phyloP scores from a whole-genome alignment of 768 basidiomycete species.

The Mycena filopes region DNA sequence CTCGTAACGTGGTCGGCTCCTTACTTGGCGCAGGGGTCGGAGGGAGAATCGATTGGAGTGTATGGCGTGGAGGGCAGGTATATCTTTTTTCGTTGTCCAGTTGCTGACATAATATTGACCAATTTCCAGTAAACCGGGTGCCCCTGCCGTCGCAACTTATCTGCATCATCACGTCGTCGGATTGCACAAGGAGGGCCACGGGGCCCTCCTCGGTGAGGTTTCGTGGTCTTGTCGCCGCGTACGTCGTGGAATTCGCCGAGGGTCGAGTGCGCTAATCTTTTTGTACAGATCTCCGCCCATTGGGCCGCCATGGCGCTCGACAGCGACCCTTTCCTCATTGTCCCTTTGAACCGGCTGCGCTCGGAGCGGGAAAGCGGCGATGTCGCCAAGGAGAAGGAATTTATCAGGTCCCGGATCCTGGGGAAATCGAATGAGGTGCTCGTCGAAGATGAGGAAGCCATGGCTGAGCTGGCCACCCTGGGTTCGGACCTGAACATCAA shows the following conservation, averaged over 20 bases:
- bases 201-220: conserved; percentile 53
- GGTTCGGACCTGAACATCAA: conserved; percentile 59
- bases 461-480: conserved; percentile 38
- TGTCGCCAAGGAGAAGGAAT: conserved; percentile 41
- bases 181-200: conserved; percentile 50
- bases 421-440: conserved; percentile 43
- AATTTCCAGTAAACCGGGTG: conserved; percentile 56
- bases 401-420: conserved; percentile 48
- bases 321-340: conserved; percentile 47
- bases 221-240: conserved; percentile 50
- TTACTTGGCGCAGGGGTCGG: conserved; percentile 39
- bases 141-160: conserved; percentile 50
- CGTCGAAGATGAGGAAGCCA: conserved; percentile 39
- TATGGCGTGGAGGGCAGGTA: conserved; percentile 60
- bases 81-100: conserved; percentile 8
- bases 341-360: conserved; percentile 52
- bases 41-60: conserved; percentile 50
- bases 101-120: conserved; percentile 37
- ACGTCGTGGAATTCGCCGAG: conserved; percentile 5
- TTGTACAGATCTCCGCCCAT: conserved; percentile 48
- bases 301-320: conserved; percentile 52
- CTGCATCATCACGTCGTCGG: conserved; percentile 53
- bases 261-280: conserved; percentile 5
- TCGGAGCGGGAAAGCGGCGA: conserved; percentile 38
- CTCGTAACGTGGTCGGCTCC: conserved; percentile 52